Conservation (phyloP, 805 yeast species). For the Peterozyma toletana region DNA sequence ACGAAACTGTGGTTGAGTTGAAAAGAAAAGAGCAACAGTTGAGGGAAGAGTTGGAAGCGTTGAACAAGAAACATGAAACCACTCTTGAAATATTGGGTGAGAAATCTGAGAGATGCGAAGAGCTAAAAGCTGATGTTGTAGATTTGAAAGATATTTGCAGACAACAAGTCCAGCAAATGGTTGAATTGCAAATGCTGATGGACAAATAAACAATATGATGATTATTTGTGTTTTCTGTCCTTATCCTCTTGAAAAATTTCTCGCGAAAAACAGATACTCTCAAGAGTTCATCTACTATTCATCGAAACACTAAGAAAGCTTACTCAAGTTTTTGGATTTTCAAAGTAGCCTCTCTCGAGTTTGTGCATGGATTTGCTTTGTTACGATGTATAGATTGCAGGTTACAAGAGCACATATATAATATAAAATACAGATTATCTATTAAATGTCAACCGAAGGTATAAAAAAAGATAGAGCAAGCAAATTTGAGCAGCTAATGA, state of each 20-base stretch:
- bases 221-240: neutral
- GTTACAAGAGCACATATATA: too few species aligned
- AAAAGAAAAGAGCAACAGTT: constrained; percentile 26
- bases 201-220: neutral
- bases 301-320: too few species aligned
- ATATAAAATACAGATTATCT: too few species aligned
- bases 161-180: constrained; percentile 82
- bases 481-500: neutral
- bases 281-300: too few species aligned
- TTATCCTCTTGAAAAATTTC: neutral
- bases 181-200: constrained; percentile 45
- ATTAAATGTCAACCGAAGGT: neutral
- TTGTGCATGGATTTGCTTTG: too few species aligned
- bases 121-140: constrained; percentile 77
- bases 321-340: too few species aligned
- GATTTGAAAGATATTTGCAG: constrained; percentile 83
- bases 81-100: constrained; percentile 75
- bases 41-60: constrained; percentile 22
- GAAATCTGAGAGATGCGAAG: constrained; percentile 79
- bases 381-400: too few species aligned
- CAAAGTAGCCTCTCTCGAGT: too few species aligned
- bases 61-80: constrained; percentile 36
- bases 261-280: too few species aligned
- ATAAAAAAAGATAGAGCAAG: neutral
- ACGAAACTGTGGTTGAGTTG: constrained; percentile 33